Conservation (phyloP, 2,329 filamentous ascomycete genomes). For the Aspergillus neoniger region DNA sequence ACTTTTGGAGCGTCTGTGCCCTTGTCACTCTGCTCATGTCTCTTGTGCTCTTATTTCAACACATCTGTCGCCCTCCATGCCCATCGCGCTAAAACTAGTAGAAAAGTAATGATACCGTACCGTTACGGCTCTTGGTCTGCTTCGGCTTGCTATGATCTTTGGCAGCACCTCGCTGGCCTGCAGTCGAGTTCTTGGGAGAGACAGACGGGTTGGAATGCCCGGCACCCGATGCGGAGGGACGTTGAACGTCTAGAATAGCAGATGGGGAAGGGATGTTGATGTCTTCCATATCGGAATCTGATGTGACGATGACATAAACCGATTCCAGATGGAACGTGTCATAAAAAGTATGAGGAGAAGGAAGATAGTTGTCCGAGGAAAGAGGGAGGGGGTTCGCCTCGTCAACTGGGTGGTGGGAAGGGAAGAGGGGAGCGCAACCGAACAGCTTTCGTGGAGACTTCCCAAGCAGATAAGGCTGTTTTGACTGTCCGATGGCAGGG, state of each 20-base stretch:
- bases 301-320: slow-evolving; percentile 16
- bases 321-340: neutral
- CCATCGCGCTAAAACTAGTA: slow-evolving; percentile 9
- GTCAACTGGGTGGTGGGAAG: neutral
- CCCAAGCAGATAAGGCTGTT: slow-evolving; percentile 19
- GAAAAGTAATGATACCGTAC: slow-evolving; percentile 49
- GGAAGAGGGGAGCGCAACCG: neutral
- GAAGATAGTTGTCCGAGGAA: neutral
- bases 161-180: slow-evolving; percentile 11
- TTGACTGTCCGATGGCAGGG: slow-evolving; percentile 13
- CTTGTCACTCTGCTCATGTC: slow-evolving; percentile 2
- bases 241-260: slow-evolving; percentile 49
- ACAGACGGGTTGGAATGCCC: slow-evolving; percentile 32
- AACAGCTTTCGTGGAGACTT: neutral
- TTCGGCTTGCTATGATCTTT: slow-evolving; percentile 58
- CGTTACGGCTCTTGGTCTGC: slow-evolving; percentile 74
- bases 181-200: slow-evolving; percentile 25
- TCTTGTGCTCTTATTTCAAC: slow-evolving; percentile 4
- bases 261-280: slow-evolving; percentile 63
- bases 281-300: slow-evolving; percentile 53
- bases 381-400: neutral
- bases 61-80: neutral
- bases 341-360: neutral
- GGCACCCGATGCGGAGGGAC: slow-evolving; percentile 26
- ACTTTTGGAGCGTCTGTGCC: slow-evolving; percentile 11